Base-by-base conservation (phyloP, 345 rosid genomes). In the Brassica rapa region DNA sequence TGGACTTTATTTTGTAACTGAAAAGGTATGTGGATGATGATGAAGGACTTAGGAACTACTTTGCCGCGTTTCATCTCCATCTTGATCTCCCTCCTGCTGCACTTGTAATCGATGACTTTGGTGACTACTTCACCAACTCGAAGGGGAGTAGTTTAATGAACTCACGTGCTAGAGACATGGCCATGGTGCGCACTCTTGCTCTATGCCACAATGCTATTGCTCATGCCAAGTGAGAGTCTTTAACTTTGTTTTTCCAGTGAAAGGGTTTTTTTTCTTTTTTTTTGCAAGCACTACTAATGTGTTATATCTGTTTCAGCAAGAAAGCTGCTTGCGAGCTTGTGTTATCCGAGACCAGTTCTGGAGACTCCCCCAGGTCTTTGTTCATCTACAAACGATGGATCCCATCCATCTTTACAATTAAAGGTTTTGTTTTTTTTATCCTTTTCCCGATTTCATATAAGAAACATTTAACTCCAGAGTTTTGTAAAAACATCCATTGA, bases 21-120 rank as follows among this genome's bases (percentile, higher is more conserved):
- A 24, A 77, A 59, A 92, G 97, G 83, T 94, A 91, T 76, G 85
- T 92, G 32, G 90, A 92, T 53, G 90, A 87, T 79, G 93, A 88
- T 30, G 97, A 89, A 75, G 93, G 87, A 23, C 81, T 92, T 66
- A 88, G 84, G 77, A 91, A 88, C 66, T 92, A 87, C 84, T 88
- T 94, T 56, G 90, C 97, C 72, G 97, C 97, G 53, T 94, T 94
- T 87, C 97, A 91, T 89, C 84, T 92, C 67, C 85, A 83, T 46
- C 73, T 80, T 49, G 49, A 80, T 32, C 72, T 80, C 69, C 98
- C 97, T 0, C 98, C 97, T 0, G 63, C 59, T 49, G 87, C 93
- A 0, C 87, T 94, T 30, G 16, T 94, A 10, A 70, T 92, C 35
- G 98, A 94, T 81, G 97, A 92, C 77, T 92, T 91, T 73, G 92